Evolutionary conservation across 768 basidiomycete species (phyloP).

Genomic region (Amanita subjunquillea): DNA sequence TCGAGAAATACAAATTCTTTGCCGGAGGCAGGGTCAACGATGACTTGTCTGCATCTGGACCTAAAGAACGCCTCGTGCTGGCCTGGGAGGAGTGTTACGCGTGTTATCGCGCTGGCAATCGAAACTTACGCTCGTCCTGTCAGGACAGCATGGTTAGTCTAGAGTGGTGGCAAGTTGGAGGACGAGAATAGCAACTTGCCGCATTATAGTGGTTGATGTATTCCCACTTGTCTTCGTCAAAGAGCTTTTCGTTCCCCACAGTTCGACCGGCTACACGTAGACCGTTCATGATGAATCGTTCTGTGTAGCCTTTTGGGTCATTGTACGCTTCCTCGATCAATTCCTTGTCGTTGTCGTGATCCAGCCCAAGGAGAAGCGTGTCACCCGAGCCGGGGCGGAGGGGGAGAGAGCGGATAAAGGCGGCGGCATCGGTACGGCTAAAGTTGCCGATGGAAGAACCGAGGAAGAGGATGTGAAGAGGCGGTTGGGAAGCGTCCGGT

Average conservation of each 20-base stretch:
- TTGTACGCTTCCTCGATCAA: slow-evolving; percentile 83
- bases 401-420: slow-evolving; percentile 73
- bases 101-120: not conserved
- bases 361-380: slow-evolving; percentile 84
- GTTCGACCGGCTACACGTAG: slow-evolving; percentile 56
- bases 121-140: slow-evolving; percentile 19
- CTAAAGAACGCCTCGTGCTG: slow-evolving; percentile 80
- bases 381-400: slow-evolving; percentile 67
- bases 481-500: slow-evolving; percentile 32
- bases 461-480: slow-evolving; percentile 81
- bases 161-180: not conserved
- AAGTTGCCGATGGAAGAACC: slow-evolving; percentile 95
- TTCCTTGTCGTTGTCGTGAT: slow-evolving; percentile 65
- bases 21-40: slow-evolving; percentile 38
- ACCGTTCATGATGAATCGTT: slow-evolving; percentile 80
- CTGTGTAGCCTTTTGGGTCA: slow-evolving; percentile 64
- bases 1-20: slow-evolving; percentile 43
- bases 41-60: slow-evolving; percentile 48
- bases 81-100: slow-evolving; percentile 27
- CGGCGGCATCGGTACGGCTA: slow-evolving; percentile 48
- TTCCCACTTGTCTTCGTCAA: slow-evolving; percentile 64
- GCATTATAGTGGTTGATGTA: slow-evolving; percentile 50
- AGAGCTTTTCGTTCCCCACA: slow-evolving; percentile 57
- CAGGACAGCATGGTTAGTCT: not conserved
- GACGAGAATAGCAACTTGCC: slow-evolving; percentile 19